Evolutionary conservation across 108 stramenopile genomes (phyloP).

Genomic region (Schizochytrium sp.): DNA sequence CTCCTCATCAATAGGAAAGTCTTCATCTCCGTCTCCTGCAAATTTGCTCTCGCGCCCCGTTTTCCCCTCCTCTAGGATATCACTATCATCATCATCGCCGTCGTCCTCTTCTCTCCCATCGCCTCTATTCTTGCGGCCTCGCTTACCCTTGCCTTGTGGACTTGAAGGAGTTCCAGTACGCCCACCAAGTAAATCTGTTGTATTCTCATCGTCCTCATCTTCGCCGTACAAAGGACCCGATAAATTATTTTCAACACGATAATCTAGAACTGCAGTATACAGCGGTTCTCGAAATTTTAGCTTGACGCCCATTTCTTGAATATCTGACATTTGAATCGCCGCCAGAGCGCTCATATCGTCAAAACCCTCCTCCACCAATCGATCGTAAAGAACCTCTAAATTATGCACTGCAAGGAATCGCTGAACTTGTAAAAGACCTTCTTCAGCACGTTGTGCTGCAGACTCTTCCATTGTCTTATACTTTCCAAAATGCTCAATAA

Average conservation of each 20-base stretch:
- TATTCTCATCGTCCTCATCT: background rate
- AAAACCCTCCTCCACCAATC: slow-evolving; percentile 51
- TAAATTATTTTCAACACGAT: background rate
- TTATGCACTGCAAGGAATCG: background rate
- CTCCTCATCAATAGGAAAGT: background rate
- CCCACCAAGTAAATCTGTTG: too few relatives aligned
- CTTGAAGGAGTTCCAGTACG: too few relatives aligned
- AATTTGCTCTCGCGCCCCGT: background rate
- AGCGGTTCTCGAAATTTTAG: background rate
- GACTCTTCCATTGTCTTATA: slow-evolving; percentile 12
- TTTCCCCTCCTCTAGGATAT: background rate
- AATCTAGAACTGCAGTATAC: slow-evolving; percentile 16
- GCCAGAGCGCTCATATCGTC: slow-evolving; percentile 47
- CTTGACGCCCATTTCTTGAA: background rate
- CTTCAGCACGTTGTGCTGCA: background rate
- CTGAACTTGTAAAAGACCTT: background rate
- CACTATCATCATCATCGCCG: background rate
- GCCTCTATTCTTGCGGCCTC: background rate
- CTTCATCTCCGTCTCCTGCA: background rate
- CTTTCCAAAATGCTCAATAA: background rate
- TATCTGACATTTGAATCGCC: slow-evolving; percentile 2
- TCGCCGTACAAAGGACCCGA: slow-evolving; percentile 5
- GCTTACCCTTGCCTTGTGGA: background rate
- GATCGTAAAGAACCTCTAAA: background rate
- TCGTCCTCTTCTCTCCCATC: background rate